Evolutionary conservation across 129 eudicot genomes (phyloP).

Genomic region (Artemisia annua): DNA sequence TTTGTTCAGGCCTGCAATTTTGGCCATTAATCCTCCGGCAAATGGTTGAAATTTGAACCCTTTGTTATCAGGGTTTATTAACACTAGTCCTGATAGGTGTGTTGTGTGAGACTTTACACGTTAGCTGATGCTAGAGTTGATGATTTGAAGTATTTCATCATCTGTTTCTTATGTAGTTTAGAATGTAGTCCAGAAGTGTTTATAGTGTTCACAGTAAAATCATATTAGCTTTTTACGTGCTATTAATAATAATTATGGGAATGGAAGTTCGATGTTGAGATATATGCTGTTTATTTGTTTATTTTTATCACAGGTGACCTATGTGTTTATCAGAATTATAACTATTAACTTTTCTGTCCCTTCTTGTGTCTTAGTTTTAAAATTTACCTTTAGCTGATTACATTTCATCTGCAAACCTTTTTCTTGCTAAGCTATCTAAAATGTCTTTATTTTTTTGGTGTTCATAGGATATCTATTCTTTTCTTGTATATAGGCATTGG

Average conservation of each 20-base stretch:
- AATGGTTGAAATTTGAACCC: neutral
- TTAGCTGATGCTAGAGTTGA: constrained; percentile 3
- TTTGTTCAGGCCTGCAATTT: constrained; percentile 67
- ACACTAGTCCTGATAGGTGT: neutral
- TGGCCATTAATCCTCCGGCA: constrained; percentile 32
- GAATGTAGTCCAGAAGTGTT: constrained; percentile 19
- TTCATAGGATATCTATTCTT: too few relatives aligned
- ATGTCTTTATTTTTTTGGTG: too few relatives aligned
- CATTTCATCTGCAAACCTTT: too few relatives aligned
- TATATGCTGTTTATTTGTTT: neutral
- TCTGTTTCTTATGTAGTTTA: constrained; percentile 16
- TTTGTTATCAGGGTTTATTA: neutral
- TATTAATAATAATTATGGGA: constrained; percentile 2
- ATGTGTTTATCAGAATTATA: neutral
- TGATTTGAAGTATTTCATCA: neutral
- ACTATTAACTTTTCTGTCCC: neutral
- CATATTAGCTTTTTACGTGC: neutral
- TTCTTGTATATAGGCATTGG: too few relatives aligned
- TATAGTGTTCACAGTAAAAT: constrained; percentile 13
- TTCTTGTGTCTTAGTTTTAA: too few relatives aligned
- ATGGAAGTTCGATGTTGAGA: neutral
- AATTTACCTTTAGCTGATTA: too few relatives aligned
- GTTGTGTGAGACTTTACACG: constrained; percentile 1
- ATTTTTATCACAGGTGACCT: neutral
- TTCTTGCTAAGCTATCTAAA: too few relatives aligned